Evolutionary conservation across 2,329 filamentous ascomycete genomes (phyloP).

Genomic region (Lasiodiplodia theobromae): DNA sequence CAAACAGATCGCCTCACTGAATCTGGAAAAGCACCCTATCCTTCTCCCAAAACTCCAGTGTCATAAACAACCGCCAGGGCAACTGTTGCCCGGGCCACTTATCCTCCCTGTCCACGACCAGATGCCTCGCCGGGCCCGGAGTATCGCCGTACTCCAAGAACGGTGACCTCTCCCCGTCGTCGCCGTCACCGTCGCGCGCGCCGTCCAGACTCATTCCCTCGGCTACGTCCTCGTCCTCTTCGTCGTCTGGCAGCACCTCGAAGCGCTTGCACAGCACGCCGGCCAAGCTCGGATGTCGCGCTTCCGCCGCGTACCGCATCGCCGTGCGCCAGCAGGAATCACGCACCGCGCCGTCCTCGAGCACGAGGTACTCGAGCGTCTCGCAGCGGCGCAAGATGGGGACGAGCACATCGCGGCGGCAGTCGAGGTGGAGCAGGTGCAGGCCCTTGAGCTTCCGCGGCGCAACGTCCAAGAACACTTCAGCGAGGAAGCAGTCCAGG

Average conservation of each 20-base stretch:
- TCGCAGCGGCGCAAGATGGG: neutral
- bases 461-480: neutral
- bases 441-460: neutral
- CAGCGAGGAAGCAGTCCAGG: conserved; percentile 1
- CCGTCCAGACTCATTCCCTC: neutral
- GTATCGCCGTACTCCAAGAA: neutral
- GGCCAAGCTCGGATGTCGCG: neutral
- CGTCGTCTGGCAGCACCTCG: conserved; percentile 4
- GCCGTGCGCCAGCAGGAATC: neutral
- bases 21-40: conserved; percentile 13
- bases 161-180: neutral
- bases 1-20: neutral
- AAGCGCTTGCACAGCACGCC: conserved; percentile 11
- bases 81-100: neutral
- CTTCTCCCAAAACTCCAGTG: conserved; percentile 2
- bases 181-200: neutral
- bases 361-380: conserved; percentile 12
- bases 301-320: neutral
- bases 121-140: neutral
- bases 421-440: conserved; percentile 3
- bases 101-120: neutral
- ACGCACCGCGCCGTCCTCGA: neutral
- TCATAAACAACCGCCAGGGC: neutral
- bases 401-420: neutral
- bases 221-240: neutral